A percentile compares a stretch with the other conserved stretches of the same genome.
These are phyloP conservation scores for Candolleomyces aberdarensis DNA, from an alignment of 768 basidiomycete genomes.

Conservation along the genomic window DNA sequence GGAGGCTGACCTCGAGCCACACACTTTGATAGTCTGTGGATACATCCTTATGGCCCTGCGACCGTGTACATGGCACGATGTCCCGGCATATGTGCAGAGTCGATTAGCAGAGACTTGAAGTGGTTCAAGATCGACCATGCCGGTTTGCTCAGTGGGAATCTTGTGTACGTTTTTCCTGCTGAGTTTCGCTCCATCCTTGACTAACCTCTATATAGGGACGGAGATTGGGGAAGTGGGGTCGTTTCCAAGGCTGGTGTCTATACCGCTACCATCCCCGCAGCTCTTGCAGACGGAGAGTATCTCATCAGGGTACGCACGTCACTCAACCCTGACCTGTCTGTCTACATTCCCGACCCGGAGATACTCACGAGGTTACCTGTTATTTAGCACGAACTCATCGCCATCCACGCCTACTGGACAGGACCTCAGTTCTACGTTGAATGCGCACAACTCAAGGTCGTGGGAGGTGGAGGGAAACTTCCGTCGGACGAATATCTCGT, in stretches of 20 bases:
- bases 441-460: slow-evolving; percentile 34
- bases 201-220: slow-evolving; percentile 13
- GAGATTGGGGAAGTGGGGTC: slow-evolving; percentile 26
- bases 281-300: slow-evolving; percentile 33
- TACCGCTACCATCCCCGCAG: slow-evolving; percentile 30
- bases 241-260: slow-evolving; percentile 24
- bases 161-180: background rate
- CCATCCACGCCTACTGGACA: slow-evolving; percentile 30
- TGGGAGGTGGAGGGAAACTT: slow-evolving; percentile 30
- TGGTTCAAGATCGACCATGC: slow-evolving; percentile 39
- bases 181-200: background rate
- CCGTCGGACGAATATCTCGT: slow-evolving; percentile 30
- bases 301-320: slow-evolving; percentile 27
- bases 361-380: too few species aligned
- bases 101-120: slow-evolving; percentile 26
- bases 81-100: slow-evolving; percentile 26
- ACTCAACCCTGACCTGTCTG: background rate
- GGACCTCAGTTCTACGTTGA: slow-evolving; percentile 38
- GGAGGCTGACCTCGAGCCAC: background rate
- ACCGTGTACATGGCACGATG: slow-evolving; percentile 37
- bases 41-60: slow-evolving; percentile 30
- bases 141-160: slow-evolving; percentile 10
- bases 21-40: slow-evolving; percentile 22
- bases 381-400: slow-evolving; percentile 30
- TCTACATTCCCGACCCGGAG: too few species aligned